These are phyloP conservation scores for Melanomma pulvis-pyrius DNA, from an alignment of 495 filamentous ascomycete species.

Conservation along the genomic window DNA sequence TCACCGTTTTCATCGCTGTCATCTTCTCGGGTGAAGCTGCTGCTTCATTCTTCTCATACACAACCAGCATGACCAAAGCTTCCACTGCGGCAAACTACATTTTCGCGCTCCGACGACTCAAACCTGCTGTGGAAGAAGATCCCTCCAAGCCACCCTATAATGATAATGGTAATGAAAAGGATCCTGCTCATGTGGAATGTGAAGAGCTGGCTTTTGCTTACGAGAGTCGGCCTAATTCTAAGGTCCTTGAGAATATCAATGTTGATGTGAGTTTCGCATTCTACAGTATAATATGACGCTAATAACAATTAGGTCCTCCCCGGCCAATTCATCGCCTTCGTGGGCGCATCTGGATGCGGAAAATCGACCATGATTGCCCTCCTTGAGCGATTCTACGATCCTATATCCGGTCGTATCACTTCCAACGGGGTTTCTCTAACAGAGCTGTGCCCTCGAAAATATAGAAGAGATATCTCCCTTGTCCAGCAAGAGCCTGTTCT, in stretches of 20 bases:
- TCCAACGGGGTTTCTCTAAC: slow-evolving; percentile 18
- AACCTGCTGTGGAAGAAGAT: slow-evolving; percentile 21
- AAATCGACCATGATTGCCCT: slow-evolving; percentile 41
- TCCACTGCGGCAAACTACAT: slow-evolving; percentile 65
- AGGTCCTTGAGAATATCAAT: slow-evolving; percentile 34
- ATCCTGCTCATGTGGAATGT: slow-evolving; percentile 31
- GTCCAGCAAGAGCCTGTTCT: slow-evolving; percentile 86
- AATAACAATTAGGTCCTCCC: slow-evolving; percentile 23
- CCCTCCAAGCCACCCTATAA: slow-evolving; percentile 19
- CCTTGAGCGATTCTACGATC: slow-evolving; percentile 44
- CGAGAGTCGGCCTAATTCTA: slow-evolving; percentile 26
- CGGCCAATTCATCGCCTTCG: slow-evolving; percentile 41
- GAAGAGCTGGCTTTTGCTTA: slow-evolving; percentile 39
- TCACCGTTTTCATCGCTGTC: slow-evolving; percentile 77
- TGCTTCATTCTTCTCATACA: slow-evolving; percentile 81
- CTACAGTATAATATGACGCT: background rate
- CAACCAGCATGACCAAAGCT: slow-evolving; percentile 85
- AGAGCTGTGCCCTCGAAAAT: slow-evolving; percentile 44
- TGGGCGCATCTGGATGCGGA: slow-evolving; percentile 42
- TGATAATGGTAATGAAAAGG: slow-evolving; percentile 8
- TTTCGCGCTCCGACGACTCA: slow-evolving; percentile 19
- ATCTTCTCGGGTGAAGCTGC: slow-evolving; percentile 86
- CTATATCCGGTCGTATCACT: slow-evolving; percentile 29
- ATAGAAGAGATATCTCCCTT: slow-evolving; percentile 73
- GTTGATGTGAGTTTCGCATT: slow-evolving; percentile 14